Evolutionary conservation across 2,329 filamentous ascomycete species (phyloP).

Genomic region (Sphaerostilbella broomeana): DNA sequence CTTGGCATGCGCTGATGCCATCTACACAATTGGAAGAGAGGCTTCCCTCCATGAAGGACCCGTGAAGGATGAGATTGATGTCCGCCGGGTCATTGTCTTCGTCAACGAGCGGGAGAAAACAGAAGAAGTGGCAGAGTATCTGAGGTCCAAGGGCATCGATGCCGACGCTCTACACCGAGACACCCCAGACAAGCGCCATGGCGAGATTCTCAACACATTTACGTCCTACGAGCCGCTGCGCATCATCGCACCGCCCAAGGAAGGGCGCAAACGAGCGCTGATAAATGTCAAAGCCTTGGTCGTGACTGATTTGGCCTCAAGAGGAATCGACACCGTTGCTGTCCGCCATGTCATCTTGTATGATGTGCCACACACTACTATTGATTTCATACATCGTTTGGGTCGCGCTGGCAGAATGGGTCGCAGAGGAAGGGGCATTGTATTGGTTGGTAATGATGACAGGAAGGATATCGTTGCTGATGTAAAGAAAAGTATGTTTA

Average conservation of each 20-base stretch:
- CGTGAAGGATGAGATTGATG: constrained; percentile 51
- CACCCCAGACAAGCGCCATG: constrained; percentile 68
- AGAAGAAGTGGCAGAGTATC: constrained; percentile 69
- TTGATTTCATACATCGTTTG: constrained; percentile 95
- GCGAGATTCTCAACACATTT: constrained; percentile 71
- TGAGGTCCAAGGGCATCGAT: constrained; percentile 79
- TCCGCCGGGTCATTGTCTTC: constrained; percentile 87
- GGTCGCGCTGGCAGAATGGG: constrained; percentile 92
- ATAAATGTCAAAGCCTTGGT: constrained; percentile 85
- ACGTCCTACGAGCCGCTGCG: constrained; percentile 45
- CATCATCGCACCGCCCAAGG: constrained; percentile 23
- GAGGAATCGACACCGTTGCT: constrained; percentile 89
- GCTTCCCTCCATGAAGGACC: constrained; percentile 51
- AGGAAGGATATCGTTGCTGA: constrained; percentile 85
- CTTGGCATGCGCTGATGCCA: constrained; percentile 87
- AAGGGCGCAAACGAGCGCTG: constrained; percentile 44
- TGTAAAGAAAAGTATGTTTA: constrained; percentile 84
- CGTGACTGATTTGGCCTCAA: constrained; percentile 84
- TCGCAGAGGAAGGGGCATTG: constrained; percentile 78
- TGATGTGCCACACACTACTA: constrained; percentile 94
- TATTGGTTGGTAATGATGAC: constrained; percentile 84
- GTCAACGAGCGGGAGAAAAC: constrained; percentile 94
- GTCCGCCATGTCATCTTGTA: constrained; percentile 90
- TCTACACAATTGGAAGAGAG: constrained; percentile 87
- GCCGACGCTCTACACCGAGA: constrained; percentile 81